phyloP scores from a whole-genome alignment of 768 basidiomycete genomes.

The Hygrocybe coccinea region DNA sequence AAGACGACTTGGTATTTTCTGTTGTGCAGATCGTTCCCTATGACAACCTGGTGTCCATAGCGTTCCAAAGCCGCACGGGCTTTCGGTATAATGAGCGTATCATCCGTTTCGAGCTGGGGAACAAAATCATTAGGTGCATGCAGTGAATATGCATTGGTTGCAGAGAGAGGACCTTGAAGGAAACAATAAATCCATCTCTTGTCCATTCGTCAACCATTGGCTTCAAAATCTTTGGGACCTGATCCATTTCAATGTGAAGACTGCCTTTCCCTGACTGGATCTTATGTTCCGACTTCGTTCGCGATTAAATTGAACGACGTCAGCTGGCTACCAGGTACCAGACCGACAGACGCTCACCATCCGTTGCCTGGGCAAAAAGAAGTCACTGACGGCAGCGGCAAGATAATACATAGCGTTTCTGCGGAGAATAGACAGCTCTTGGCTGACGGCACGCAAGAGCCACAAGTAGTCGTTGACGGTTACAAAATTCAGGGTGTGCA shows the following conservation, averaged over 20 bases:
- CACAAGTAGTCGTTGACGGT: slow-evolving; percentile 97
- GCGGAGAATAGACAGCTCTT: slow-evolving; percentile 67
- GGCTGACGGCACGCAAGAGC: slow-evolving; percentile 76
- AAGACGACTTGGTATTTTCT: slow-evolving; percentile 93
- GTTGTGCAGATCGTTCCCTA: slow-evolving; percentile 90
- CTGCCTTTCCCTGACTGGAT: slow-evolving; percentile 96
- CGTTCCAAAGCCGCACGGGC: slow-evolving; percentile 80
- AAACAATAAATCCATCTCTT: slow-evolving; percentile 84
- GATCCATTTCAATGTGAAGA: slow-evolving; percentile 95
- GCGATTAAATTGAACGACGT: background rate
- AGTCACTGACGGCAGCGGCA: slow-evolving; percentile 96
- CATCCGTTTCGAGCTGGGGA: slow-evolving; percentile 87
- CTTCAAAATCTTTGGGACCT: slow-evolving; percentile 93
- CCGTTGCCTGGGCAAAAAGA: slow-evolving; percentile 87
- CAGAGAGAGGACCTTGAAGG: slow-evolving; percentile 77
- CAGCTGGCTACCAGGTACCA: background rate
- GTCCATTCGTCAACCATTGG: slow-evolving; percentile 95
- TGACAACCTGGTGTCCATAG: slow-evolving; percentile 96
- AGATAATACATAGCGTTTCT: slow-evolving; percentile 88
- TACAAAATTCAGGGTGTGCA: slow-evolving; percentile 85
- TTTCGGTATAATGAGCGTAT: slow-evolving; percentile 79
- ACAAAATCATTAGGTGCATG: too few relatives aligned
- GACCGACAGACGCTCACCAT: slow-evolving; percentile 56
- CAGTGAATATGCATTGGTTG: too few relatives aligned
- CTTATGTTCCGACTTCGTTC: slow-evolving; percentile 85